Conservation (phyloP, 805 yeast species). For the Yarrowia divulgata region DNA sequence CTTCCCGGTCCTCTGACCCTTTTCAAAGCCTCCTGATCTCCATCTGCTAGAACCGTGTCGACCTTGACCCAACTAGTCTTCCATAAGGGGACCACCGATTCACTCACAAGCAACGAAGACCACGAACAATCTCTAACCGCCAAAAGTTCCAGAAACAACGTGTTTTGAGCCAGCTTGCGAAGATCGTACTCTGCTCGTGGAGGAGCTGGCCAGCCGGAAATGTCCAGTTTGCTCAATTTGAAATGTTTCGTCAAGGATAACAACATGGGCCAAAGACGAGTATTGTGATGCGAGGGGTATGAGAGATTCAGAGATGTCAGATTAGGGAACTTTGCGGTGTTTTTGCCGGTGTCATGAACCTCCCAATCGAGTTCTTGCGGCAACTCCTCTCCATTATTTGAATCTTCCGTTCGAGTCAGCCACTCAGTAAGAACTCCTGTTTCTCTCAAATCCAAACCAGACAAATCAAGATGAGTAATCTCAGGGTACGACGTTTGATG, state of each 20-base stretch:
- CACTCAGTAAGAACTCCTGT: neutral
- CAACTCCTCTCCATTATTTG: neutral
- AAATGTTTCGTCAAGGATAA: neutral
- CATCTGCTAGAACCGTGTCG: neutral
- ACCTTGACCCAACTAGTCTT: slow-evolving; percentile 15
- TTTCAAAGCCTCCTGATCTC: neutral
- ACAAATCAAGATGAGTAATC: slow-evolving; percentile 1
- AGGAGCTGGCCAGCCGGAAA: slow-evolving; percentile 2
- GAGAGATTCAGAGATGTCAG: neutral
- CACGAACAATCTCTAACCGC: neutral
- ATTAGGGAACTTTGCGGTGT: slow-evolving; percentile 17
- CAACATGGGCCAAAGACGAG: slow-evolving; percentile 23
- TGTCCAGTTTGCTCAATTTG: neutral
- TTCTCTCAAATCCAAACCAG: slow-evolving; percentile 11
- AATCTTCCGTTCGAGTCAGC: neutral
- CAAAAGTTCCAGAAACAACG: neutral
- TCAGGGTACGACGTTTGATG: neutral
- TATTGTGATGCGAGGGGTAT: slow-evolving; percentile 4
- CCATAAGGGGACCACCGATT: neutral
- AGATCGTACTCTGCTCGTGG: slow-evolving; percentile 19
- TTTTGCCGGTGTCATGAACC: neutral
- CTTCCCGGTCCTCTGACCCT: slow-evolving; percentile 10
- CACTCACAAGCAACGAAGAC: neutral
- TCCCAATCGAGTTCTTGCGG: slow-evolving; percentile 8
- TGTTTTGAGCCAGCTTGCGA: neutral